A percentile compares a stretch with the other conserved stretches of the same genome.
phyloP scores from a whole-genome alignment of 768 basidiomycete species.

The Psilocybe tampanensis region DNA sequence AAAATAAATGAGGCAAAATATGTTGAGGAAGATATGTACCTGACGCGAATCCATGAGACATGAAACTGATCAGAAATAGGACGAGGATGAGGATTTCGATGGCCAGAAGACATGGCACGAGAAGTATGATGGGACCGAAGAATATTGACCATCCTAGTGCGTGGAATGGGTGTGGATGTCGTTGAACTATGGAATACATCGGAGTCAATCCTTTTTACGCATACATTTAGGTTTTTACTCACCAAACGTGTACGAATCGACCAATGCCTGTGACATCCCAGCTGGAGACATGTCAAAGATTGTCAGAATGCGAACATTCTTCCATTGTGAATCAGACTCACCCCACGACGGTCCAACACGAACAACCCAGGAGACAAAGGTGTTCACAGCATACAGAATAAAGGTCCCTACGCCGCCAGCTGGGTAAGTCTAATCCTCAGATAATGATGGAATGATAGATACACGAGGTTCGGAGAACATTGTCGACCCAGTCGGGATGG shows the following conservation, averaged over 20 bases:
- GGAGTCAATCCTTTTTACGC: not conserved
- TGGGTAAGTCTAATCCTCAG: not conserved
- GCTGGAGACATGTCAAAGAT: constrained; percentile 2
- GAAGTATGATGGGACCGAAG: constrained; percentile 43
- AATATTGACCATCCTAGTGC: constrained; percentile 39
- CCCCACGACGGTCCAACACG: constrained; percentile 9
- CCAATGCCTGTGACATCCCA: constrained; percentile 16
- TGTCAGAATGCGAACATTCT: not conserved
- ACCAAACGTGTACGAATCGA: constrained; percentile 16
- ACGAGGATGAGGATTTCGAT: constrained; percentile 36
- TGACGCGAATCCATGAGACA: constrained; percentile 37
- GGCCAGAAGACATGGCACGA: constrained; percentile 35
- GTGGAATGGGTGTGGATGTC: constrained; percentile 37
- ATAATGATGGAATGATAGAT: not conserved
- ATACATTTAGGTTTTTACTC: not conserved
- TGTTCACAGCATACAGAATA: not conserved
- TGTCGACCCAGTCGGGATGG: not conserved
- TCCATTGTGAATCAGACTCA: not conserved
- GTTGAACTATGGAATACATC: constrained; percentile 16
- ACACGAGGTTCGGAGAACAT: not conserved
- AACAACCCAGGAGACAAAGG: not conserved
- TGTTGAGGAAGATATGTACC: constrained; percentile 22
- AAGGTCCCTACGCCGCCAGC: constrained; percentile 4
- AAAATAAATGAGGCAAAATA: not conserved
- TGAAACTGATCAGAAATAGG: constrained; percentile 34